Conservation (phyloP, 192 early-diverging fungal species). For the Backusella mclennaniae region DNA sequence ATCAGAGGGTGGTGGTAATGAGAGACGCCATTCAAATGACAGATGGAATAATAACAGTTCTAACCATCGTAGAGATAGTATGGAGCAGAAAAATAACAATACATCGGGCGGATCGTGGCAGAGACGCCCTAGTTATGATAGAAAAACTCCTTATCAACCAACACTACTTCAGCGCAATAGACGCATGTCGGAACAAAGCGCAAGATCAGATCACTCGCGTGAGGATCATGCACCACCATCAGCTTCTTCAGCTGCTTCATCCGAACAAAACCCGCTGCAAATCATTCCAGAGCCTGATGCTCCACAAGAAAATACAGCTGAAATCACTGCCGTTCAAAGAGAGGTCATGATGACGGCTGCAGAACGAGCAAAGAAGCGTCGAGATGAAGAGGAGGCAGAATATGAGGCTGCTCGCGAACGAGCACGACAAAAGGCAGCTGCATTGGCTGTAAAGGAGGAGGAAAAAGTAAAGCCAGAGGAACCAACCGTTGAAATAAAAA, state of each 20-base stretch:
- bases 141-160: constrained; percentile 20
- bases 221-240: neutral
- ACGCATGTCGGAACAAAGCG: constrained; percentile 18
- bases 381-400: constrained; percentile 40
- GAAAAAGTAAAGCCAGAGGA: neutral
- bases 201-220: constrained; percentile 20
- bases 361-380: constrained; percentile 37
- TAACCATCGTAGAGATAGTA: constrained; percentile 4
- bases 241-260: neutral
- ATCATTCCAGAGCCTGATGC: neutral
- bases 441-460: constrained; percentile 21
- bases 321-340: constrained; percentile 31
- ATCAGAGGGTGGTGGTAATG: neutral
- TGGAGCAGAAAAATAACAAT: neutral
- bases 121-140: constrained; percentile 13
- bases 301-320: neutral
- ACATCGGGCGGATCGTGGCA: neutral
- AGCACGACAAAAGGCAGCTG: constrained; percentile 36
- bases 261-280: neutral
- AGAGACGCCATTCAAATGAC: constrained; percentile 6
- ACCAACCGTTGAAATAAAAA: neutral
- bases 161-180: constrained; percentile 28
- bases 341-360: constrained; percentile 40
- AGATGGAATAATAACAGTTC: constrained; percentile 6
- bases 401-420: constrained; percentile 29